These are phyloP conservation scores for Alternaria atra DNA, from an alignment of 2,329 filamentous ascomycete species.

Conservation along the genomic window DNA sequence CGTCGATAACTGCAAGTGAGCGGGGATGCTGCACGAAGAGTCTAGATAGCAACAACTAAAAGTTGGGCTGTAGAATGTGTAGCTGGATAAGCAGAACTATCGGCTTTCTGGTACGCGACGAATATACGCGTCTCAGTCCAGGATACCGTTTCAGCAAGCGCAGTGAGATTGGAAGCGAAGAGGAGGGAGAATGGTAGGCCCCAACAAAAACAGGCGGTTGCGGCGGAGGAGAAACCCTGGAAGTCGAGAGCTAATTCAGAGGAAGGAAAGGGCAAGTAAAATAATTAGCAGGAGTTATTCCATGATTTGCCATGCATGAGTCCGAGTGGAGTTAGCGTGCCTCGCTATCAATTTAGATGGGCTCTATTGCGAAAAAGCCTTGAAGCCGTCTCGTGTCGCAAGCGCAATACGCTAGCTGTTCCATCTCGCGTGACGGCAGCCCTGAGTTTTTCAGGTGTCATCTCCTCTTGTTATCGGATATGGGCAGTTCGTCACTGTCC, in stretches of 20 bases:
- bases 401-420: slow-evolving; percentile 25
- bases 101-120: slow-evolving; percentile 3
- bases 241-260: slow-evolving; percentile 19
- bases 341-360: slow-evolving; percentile 31
- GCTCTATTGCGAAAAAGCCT: slow-evolving; percentile 38
- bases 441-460: background rate
- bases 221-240: background rate
- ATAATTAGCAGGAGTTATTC: slow-evolving; percentile 43
- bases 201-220: slow-evolving; percentile 2
- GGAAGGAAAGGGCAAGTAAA: slow-evolving; percentile 20
- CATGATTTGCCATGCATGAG: slow-evolving; percentile 36
- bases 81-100: background rate
- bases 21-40: slow-evolving; percentile 8
- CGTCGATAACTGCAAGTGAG: slow-evolving; percentile 4
- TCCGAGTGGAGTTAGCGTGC: slow-evolving; percentile 36
- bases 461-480: background rate
- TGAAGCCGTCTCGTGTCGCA: slow-evolving; percentile 28
- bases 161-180: slow-evolving; percentile 9
- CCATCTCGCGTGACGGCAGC: slow-evolving; percentile 1
- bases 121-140: background rate
- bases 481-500: background rate
- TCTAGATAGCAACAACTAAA: slow-evolving; percentile 2
- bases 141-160: slow-evolving; percentile 2
- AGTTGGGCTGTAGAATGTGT: background rate
- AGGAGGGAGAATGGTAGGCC: background rate